phyloP scores from a whole-genome alignment of 2,329 filamentous ascomycete genomes.

The Monosporascus sp. region DNA sequence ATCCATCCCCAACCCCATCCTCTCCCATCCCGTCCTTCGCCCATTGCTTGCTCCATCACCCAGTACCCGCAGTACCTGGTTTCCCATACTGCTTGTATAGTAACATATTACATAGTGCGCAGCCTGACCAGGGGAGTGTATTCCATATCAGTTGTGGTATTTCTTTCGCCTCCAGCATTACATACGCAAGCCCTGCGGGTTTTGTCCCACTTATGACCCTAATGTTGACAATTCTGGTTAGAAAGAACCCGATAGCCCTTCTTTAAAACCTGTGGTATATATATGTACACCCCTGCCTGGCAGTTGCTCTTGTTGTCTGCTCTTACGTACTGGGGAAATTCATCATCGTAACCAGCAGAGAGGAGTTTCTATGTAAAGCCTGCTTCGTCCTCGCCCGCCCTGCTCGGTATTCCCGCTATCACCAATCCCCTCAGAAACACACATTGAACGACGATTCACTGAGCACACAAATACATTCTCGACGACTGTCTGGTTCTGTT shows the following conservation, averaged over 20 bases:
- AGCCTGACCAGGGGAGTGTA: not conserved
- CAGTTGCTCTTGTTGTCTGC: not conserved
- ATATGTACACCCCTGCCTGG: not conserved
- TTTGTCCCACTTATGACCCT: conserved; percentile 17
- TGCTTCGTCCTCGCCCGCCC: conserved; percentile 12
- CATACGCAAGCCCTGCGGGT: not conserved
- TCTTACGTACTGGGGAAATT: conserved; percentile 16
- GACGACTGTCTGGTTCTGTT: not conserved
- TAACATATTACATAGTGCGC: not conserved
- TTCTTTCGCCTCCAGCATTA: not conserved
- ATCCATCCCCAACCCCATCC: not conserved
- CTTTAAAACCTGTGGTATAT: conserved; percentile 5
- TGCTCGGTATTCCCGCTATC: conserved; percentile 6
- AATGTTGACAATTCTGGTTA: conserved; percentile 18
- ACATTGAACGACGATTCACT: not conserved
- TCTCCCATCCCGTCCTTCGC: no score
- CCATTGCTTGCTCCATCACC: no score
- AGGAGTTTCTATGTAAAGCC: conserved; percentile 23
- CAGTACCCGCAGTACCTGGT: not conserved
- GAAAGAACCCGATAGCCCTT: conserved; percentile 22
- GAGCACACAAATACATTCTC: conserved; percentile 1
- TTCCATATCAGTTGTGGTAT: not conserved
- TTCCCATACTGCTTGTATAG: not conserved
- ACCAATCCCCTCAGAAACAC: conserved; percentile 6
- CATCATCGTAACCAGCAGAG: conserved; percentile 20